Evolutionary conservation across 2,329 filamentous ascomycete species (phyloP), one percentile per base, ranked within the genome.

Genomic region (Fusarium pininemorale): DNA sequence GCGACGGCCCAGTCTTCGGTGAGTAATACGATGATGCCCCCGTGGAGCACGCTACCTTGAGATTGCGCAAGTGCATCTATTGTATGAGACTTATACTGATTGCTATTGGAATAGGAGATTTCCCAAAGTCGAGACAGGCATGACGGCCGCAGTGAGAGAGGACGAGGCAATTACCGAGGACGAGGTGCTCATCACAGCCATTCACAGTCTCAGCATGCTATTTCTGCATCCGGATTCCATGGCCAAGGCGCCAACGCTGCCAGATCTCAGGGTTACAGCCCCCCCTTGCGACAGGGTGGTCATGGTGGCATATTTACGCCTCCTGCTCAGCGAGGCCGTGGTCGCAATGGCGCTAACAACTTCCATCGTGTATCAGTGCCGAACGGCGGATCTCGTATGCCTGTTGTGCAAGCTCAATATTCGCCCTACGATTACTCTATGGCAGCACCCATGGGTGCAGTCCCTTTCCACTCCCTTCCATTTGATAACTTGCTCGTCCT

Each of bases 401-500:
- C 83, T 38, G 79, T 81, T 47, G 80, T 83, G 18, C 83, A 83
- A 72, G 77, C 80, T 37, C 80, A 81, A 63, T 82, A 80, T 61
- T 65, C 76, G 37, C 64, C 81, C 24, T 84, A 82, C 57, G 85
- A 86, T 37, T 87, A 83, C 66, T 70, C 81, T 8, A 80, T 84
- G 70, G 78, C 81, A 18, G 77, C 81, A 16, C 80, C 89, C 26
- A 80, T 85, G 78, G 75, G 80, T 30, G 79, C 80, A 39, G 75
- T 83, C 60, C 76, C 81, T 24, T 82, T 79, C 70, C 80, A 81
- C 53, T 79, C 78, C 53, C 89, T 79, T 10, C 88, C 89, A 90
- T 79, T 87, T 85, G 71, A 88, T 77, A 91, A 92, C 79, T 75
- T 82, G 72, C 58, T 82, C 22, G 53, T 86, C 42, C 76, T 82